Percentiles rank a stretch among this genome's conserved stretches.
These are phyloP conservation scores for Starmera stellimalicola DNA, from an alignment of 1,139 yeast genomes.

Conservation along the genomic window DNA sequence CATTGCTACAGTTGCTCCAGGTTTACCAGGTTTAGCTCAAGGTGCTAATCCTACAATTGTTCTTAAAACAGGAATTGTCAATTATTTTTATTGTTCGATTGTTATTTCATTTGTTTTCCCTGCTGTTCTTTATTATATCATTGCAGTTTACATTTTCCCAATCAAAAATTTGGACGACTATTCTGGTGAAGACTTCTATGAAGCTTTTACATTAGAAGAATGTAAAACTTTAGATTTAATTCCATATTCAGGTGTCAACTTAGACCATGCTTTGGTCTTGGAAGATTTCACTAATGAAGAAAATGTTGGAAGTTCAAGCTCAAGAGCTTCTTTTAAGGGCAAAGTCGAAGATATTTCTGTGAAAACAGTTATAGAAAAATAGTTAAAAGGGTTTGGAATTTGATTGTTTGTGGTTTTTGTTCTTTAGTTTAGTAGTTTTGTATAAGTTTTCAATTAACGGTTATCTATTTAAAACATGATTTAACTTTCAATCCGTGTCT, in stretches of 20 bases:
- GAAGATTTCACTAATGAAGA: slow-evolving; percentile 2
- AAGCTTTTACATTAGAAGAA: slow-evolving; percentile 19
- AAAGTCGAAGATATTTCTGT: not conserved
- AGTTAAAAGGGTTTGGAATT: too few relatives aligned
- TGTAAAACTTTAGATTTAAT: slow-evolving; percentile 13
- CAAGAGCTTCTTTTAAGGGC: not conserved
- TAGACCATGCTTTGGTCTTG: slow-evolving; percentile 7
- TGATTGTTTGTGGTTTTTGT: too few relatives aligned
- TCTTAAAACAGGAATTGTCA: slow-evolving; percentile 11
- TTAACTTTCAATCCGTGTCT: too few relatives aligned
- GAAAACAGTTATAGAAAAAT: too few relatives aligned
- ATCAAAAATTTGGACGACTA: slow-evolving; percentile 9
- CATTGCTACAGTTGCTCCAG: slow-evolving; percentile 17
- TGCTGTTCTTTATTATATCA: slow-evolving; percentile 11
- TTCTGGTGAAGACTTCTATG: slow-evolving; percentile 17
- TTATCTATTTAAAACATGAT: too few relatives aligned
- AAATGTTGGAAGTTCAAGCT: not conserved
- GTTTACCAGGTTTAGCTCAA: slow-evolving; percentile 21
- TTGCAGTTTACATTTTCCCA: slow-evolving; percentile 16
- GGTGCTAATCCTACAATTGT: slow-evolving; percentile 16
- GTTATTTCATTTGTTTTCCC: slow-evolving; percentile 18
- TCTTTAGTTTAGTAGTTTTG: too few relatives aligned
- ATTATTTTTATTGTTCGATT: slow-evolving; percentile 17
- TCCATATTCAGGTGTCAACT: slow-evolving; percentile 10
- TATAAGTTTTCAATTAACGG: too few relatives aligned